Evolutionary conservation across 2,329 filamentous ascomycete species (phyloP), one percentile per base, ranked within the genome.

Genomic region (Colletotrichum sp.): DNA sequence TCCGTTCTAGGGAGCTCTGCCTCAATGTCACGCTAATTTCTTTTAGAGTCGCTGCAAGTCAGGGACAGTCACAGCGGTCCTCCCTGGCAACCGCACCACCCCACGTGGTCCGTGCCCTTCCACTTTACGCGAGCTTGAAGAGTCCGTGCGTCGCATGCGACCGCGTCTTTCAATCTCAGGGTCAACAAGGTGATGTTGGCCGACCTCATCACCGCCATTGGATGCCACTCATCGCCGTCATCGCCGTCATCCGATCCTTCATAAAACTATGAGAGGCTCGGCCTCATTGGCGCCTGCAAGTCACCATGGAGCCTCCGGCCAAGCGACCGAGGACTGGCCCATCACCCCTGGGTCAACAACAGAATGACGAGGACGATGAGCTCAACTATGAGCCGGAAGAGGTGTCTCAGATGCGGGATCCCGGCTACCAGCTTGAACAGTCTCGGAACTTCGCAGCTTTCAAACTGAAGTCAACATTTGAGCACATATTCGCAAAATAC

Each of bases 401-500:
- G 75, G 84, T 89, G 71, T 84, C 86, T 61, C 82, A 85, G 28
- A 84, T 85, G 58, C 87, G 88, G 36, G 88, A 92, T 75, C 87
- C 90, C 18, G 87, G 89, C 67, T 88, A 89, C 76, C 89, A 92
- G 71, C 85, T 95, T 18, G 88, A 92, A 61, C 87, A 90, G 76
- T 92, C 90, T 64, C 90, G 94, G 78, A 89, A 91, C 66, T 89
- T 89, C 70, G 94, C 95, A 73, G 93, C 95, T 77, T 87, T 89
- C 77, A 92, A 92, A 74, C 90, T 98, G 55, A 96, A 97, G 83
- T 93, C 92, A n/a, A 92, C 92, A 7, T 97, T 98, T 82, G 96
- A 98, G 81, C 88, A 91, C 71, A 98, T 98, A 71, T 98, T 98
- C 82, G 91, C 94, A 76, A 98, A 98, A 83, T 98, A 98, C 83